These are phyloP conservation scores for Hexamita inflata DNA, from an alignment of 208 protist genomes.

Conservation along the genomic window DNA sequence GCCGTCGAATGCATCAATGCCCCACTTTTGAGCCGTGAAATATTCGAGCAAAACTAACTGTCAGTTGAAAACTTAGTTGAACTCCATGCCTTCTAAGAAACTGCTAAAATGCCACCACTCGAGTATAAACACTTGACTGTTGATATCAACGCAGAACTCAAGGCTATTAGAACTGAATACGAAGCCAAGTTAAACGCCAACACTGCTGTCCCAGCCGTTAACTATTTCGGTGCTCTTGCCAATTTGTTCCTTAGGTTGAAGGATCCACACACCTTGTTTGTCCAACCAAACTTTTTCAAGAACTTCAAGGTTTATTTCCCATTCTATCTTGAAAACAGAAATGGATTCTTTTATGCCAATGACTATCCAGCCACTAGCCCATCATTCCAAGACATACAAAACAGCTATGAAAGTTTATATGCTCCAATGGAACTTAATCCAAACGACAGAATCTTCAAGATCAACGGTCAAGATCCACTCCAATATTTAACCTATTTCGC, in stretches of 20 bases:
- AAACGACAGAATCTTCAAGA: neutral
- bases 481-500: neutral
- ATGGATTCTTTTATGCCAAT: too few relatives aligned
- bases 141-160: neutral
- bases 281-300: neutral
- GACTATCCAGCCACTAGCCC: too few relatives aligned
- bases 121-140: neutral
- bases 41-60: conserved; percentile 3
- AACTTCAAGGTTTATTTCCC: conserved; percentile 1
- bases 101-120: conserved; percentile 9
- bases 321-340: neutral
- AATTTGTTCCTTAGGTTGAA: neutral
- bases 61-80: neutral
- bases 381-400: neutral
- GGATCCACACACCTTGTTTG: conserved; percentile 19
- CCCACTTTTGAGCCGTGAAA: neutral
- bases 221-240: neutral
- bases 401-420: too few relatives aligned
- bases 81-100: conserved; percentile 5
- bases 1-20: neutral
- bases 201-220: neutral
- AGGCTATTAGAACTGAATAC: neutral
- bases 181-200: neutral
- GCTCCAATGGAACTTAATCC: neutral
- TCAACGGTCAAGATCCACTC: neutral